These are phyloP conservation scores for Inosperma sp. DNA, from an alignment of 768 basidiomycete species.

Conservation along the genomic window DNA sequence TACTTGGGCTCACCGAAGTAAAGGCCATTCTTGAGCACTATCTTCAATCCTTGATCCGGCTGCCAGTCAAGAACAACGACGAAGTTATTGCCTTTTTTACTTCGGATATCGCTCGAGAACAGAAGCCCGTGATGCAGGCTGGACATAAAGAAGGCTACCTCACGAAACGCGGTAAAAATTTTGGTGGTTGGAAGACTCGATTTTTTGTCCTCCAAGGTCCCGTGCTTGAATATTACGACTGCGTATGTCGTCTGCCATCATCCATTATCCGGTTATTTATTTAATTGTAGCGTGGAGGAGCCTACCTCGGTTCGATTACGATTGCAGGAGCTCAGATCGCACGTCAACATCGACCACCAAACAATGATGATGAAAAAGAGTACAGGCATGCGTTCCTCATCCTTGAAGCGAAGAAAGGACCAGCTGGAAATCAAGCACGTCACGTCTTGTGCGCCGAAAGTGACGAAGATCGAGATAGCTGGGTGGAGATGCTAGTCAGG, in stretches of 20 bases:
- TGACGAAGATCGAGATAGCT: constrained; percentile 86
- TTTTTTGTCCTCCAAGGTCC: constrained; percentile 93
- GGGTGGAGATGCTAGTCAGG: constrained; percentile 91
- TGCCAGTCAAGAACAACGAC: constrained; percentile 82
- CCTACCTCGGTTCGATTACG: constrained; percentile 84
- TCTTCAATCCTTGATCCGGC: constrained; percentile 73
- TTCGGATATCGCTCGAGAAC: constrained; percentile 77
- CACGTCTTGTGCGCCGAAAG: constrained; percentile 97
- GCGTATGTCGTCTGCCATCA: constrained; percentile 51
- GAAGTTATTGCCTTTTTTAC: constrained; percentile 92
- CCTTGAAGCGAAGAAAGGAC: constrained; percentile 78
- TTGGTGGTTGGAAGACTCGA: constrained; percentile 96
- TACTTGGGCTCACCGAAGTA: constrained; percentile 10
- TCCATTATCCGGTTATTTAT: constrained; percentile 12
- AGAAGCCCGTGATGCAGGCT: constrained; percentile 69
- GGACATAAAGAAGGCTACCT: constrained; percentile 94
- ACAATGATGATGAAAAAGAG: constrained; percentile 80
- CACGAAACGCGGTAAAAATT: constrained; percentile 95
- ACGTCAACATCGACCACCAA: constrained; percentile 70
- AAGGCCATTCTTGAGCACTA: constrained; percentile 80
- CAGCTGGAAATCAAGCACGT: constrained; percentile 63
- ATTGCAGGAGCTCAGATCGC: constrained; percentile 96
- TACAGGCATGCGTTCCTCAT: constrained; percentile 97
- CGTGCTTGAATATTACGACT: constrained; percentile 91
- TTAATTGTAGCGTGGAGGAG: constrained; percentile 67